Base-by-base conservation (phyloP, 352 stramenopile species). In the Thalassiosira hispida region DNA sequence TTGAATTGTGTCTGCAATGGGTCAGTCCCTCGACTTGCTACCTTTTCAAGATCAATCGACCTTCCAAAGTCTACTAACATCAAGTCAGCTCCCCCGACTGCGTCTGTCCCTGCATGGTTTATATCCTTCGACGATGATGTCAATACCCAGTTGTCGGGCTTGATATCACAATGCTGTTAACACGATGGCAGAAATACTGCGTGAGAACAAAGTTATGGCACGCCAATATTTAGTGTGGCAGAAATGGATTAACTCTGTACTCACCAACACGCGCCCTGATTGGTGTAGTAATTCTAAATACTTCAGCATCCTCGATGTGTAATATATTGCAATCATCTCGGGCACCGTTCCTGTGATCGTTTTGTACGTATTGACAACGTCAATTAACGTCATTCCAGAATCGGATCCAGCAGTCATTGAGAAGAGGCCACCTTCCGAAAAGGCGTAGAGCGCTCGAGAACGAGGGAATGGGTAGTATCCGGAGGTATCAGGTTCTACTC, bases 61-160 rank as follows among this genome's bases (percentile, higher is more conserved):
- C 85, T 46, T 20, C 89, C 89, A 84, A 94, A 94, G 71, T 94
- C 89, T 33, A 92, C 79, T 3, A 94, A 70, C 69, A 83, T 90
- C 20, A 91, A 59, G 57, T 91, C 81, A 47, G 69, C 68, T 53
- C 47, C 68, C 38, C 73, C 68, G 23, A 89, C 62, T 40, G 53
- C 16, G 42, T 73, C 55, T 31, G 27, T 22, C 8, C 25, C 55
- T 29, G 61, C 22, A 59, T 70, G 23, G 40, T 55, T 16, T 65
- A 52, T 31, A 56, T 53, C 22, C 25, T 69, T 65, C 35, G 68
- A 46, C 8, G 78, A 83, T 40, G 53, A 63, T 25, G 69, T 80
- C 1, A 93, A 40, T 22, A 94, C 83, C 77, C 87, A 91, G 51
- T 94, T 94, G 35, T 94, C 89, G 5, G 89, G 79, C 61, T 94